phyloP scores from a whole-genome alignment of 805 yeast species.

The Metschnikowia shivogae region DNA sequence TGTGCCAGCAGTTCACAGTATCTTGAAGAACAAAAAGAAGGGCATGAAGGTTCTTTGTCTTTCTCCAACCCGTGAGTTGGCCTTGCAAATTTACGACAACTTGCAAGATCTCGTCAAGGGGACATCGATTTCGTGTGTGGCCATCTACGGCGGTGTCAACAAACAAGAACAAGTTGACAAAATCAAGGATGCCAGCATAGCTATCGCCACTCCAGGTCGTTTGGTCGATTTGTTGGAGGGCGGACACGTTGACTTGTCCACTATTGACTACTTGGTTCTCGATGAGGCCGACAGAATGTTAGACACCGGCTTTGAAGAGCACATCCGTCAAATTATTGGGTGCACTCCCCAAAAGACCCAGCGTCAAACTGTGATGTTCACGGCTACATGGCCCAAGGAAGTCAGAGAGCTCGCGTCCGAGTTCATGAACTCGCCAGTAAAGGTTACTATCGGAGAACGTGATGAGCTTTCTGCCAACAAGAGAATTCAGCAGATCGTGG shows the following conservation, averaged over 20 bases:
- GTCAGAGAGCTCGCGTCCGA: constrained; percentile 87
- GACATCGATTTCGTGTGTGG: constrained; percentile 65
- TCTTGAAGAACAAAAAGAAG: constrained; percentile 42
- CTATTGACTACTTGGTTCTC: constrained; percentile 73
- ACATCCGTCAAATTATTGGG: constrained; percentile 78
- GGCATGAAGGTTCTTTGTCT: constrained; percentile 76
- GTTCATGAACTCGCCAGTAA: constrained; percentile 82
- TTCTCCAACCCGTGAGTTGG: constrained; percentile 97
- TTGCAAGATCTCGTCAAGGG: constrained; percentile 60
- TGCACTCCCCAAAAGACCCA: constrained; percentile 41
- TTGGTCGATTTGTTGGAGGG: constrained; percentile 86
- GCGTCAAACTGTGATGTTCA: constrained; percentile 95
- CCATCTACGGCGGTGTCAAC: constrained; percentile 96
- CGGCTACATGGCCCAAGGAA: constrained; percentile 99
- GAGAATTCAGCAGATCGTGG: constrained; percentile 89
- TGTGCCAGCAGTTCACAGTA: constrained; percentile 86
- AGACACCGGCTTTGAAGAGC: constrained; percentile 97
- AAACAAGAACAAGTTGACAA: constrained; percentile 83
- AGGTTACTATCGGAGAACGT: constrained; percentile 88
- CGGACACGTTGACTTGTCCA: constrained; percentile 67
- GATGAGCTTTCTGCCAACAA: constrained; percentile 94
- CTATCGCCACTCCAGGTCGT: constrained; percentile 98
- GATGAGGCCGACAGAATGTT: constrained; percentile 99
- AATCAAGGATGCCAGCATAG: constrained; percentile 65
- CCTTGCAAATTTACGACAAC: constrained; percentile 88